Conservation (phyloP, 2,329 filamentous ascomycete species). For the Onygenales sp. region DNA sequence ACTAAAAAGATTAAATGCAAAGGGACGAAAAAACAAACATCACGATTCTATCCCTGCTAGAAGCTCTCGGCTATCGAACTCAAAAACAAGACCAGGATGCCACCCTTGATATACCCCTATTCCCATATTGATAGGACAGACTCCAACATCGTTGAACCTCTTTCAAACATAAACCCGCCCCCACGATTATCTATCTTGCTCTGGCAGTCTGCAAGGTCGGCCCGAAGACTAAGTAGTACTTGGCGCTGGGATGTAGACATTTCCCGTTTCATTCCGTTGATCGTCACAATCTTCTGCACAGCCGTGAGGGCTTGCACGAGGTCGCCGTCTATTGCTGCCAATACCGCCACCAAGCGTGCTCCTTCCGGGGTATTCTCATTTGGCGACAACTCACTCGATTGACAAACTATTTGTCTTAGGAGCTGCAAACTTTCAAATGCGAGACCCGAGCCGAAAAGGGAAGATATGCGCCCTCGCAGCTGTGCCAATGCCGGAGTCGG, state of each 20-base stretch:
- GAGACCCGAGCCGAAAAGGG: conserved; percentile 7
- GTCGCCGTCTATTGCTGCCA: conserved; percentile 27
- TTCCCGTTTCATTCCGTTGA: conserved; percentile 3
- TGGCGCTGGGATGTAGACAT: conserved; percentile 5
- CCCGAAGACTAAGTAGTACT: conserved; percentile 6
- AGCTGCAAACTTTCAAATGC: conserved; percentile 6
- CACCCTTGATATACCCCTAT: not conserved
- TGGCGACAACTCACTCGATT: conserved; percentile 1
- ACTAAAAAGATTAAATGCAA: not conserved
- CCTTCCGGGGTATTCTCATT: conserved; percentile 1
- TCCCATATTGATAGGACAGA: conserved; percentile 7
- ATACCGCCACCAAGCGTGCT: not conserved
- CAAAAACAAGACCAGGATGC: not conserved
- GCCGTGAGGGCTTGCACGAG: conserved; percentile 29
- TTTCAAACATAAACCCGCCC: conserved; percentile 14
- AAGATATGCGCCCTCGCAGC: conserved; percentile 3
- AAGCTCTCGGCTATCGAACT: no score
- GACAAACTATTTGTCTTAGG: conserved; percentile 4
- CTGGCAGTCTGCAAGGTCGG: conserved; percentile 5
- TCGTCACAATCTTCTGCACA: conserved; percentile 18
- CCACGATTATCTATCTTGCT: conserved; percentile 2
- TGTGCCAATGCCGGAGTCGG: conserved; percentile 5
- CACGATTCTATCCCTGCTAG: no score
- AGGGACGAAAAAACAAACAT: not conserved
- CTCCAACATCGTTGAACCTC: conserved; percentile 10